phyloP scores from a whole-genome alignment of 495 filamentous ascomycete genomes.

The Podospora australis region DNA sequence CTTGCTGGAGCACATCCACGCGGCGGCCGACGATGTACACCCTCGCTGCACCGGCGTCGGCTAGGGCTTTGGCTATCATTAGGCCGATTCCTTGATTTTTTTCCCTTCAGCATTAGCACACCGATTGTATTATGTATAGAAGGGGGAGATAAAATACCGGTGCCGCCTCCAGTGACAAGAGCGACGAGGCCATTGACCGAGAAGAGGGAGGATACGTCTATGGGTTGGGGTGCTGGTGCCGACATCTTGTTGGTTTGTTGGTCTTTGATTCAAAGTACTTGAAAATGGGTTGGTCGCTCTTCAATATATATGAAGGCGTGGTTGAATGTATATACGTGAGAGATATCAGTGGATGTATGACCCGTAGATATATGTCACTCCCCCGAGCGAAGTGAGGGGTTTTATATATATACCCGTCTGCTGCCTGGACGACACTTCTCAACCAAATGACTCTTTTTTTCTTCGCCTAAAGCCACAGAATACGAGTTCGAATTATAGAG shows the following conservation, averaged over 20 bases:
- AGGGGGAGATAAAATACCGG: conserved; percentile 33
- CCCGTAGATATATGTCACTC: too few relatives aligned
- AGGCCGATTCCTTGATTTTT: conserved; percentile 49
- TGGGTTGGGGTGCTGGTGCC: neutral
- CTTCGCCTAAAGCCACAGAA: too few relatives aligned
- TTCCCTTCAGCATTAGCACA: neutral
- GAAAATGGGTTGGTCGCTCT: too few relatives aligned
- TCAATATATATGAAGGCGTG: neutral
- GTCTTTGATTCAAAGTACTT: too few relatives aligned
- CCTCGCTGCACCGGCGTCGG: conserved; percentile 49
- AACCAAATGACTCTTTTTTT: too few relatives aligned
- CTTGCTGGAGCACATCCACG: conserved; percentile 46
- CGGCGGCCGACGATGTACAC: conserved; percentile 71
- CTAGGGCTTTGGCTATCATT: conserved; percentile 62
- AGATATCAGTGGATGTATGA: too few relatives aligned
- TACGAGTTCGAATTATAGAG: too few relatives aligned
- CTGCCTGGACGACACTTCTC: too few relatives aligned
- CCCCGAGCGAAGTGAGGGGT: too few relatives aligned
- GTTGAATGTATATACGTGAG: neutral
- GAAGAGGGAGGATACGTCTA: conserved; percentile 45
- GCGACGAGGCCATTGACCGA: conserved; percentile 54
- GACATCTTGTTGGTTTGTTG: conserved; percentile 4
- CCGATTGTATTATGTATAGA: too few relatives aligned
- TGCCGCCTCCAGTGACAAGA: conserved; percentile 59
- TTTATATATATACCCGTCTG: too few relatives aligned